Conservation (phyloP, 2,329 filamentous ascomycete genomes). For the Xylaria sp. region DNA sequence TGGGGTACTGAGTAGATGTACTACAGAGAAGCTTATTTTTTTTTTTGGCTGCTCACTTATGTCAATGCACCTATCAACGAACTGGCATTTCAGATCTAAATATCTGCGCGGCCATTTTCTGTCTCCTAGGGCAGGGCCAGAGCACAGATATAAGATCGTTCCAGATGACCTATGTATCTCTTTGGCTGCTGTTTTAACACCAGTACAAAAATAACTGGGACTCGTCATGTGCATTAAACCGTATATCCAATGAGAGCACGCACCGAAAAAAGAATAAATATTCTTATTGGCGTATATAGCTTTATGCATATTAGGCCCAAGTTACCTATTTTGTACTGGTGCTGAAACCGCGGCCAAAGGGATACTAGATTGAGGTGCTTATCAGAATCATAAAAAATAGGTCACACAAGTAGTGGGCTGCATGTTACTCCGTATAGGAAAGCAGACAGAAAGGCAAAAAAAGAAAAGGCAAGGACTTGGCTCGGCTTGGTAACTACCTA, state of each 20-base stretch:
- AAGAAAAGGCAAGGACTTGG: neutral
- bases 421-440: neutral
- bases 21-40: constrained; percentile 3
- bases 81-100: constrained; percentile 19
- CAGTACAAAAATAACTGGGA: no score
- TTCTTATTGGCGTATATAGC: no score
- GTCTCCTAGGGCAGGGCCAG: no score
- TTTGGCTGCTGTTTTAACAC: no score
- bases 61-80: constrained; percentile 22
- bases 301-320: no score
- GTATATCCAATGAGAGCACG: no score
- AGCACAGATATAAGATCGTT: neutral
- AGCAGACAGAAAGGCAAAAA: neutral
- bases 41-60: neutral
- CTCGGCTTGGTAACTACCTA: neutral
- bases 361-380: neutral
- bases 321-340: no score
- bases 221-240: no score
- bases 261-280: no score
- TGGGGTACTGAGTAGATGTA: neutral
- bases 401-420: neutral
- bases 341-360: no score
- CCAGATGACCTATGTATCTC: no score
- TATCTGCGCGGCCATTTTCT: no score
- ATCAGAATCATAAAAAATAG: neutral